Evolutionary conservation across 805 yeast species (phyloP), one percentile per base, ranked within the genome.

Genomic region (Teunomyces cretensis): DNA sequence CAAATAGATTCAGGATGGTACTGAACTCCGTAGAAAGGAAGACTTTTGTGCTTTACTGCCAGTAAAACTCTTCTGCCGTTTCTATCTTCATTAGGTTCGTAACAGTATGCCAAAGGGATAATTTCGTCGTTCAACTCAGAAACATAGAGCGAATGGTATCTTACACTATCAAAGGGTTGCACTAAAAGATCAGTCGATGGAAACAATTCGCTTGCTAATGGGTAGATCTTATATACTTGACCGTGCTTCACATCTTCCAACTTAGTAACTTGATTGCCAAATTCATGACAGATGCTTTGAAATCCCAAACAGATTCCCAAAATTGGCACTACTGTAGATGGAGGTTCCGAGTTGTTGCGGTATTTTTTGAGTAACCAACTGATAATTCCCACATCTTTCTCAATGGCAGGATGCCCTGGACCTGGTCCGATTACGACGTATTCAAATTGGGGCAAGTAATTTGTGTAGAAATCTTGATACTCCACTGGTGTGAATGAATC

Each of bases 1-100:
- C 96, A 88, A 32, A 92, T 81, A 1, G 97, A 89, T 58, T 94
- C 99, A 0, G 99, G 99, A 58, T 94, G 99, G 58, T 91, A 95
- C 58, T 94, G 99, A 2, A 94, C 97, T 0, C 96, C 99, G 61
- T 74, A 92, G 68, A 86, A 86, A 0, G 97, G 97, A 15, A 68
- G 64, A 0, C 30, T 14, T 0, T 40, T 52, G 56, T 88, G 91
- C 57, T 69, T 76, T 0, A 78, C 94, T 0, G 96, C 96, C 99
- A 94, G 94, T 26, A 88, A 60, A 4, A 86, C 66, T 32, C 58
- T 57, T 4, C 42, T 44, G 2, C 46, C 47, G 12, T 55, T 57
- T 3, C 70, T 71, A 4, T 30, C 14, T 3, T 43, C 48, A 9
- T 69, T 60, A 12, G 60, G 72, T 42, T 73, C 78, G n/a, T 51